Evolutionary conservation across 2,329 filamentous ascomycete genomes (phyloP), one percentile per base, ranked within the genome.

Genomic region (Dothistroma septosporum): DNA sequence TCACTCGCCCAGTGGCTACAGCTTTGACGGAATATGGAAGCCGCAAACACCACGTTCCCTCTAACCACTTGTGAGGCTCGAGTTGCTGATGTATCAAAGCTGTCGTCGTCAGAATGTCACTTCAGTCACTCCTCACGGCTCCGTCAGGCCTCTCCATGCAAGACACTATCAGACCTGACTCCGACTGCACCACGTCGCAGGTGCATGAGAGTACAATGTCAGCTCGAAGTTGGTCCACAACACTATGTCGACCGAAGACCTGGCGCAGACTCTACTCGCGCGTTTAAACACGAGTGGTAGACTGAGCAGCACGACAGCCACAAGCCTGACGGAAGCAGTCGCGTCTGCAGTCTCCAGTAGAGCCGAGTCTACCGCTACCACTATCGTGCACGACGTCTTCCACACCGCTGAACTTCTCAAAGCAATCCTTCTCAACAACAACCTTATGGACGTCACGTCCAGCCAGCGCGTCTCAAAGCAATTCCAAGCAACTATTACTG

Each of bases 401-500:
- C 21, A 55, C 12, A 59, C 44, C 16, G 9, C 24, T 31, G 57
- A 59, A 19, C 50, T 59, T 10, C 52, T 59, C 37, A 50, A 59
- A 19, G 14, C 22, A 19, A 59, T 59, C n/a, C 57, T 55, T 2
- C 21, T 59, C 35, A 31, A 59, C 14, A 9, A 47, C 12, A 12
- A 31, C 24, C 21, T 19, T 9, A 16, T 14, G 19, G 32, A 19
- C 12, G 8, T 72, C 12, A 64, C 71, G 22, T 56, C 68, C 44
- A 56, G 57, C n/a, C 70, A 71, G 53, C 64, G 69, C 7, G 63
- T 67, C 41, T 66, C 61, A 49, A 58, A 49, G 16, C 46, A 61
- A 44, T 71, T 67, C 65, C 58, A 60, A 31, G 44, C 58, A 31
- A 61, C 64, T 5, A 67, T 69, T 48, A 41, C 48, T 37, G 52